phyloP scores from a whole-genome alignment of 306 rosid genomes.

The Sicyos edulis region DNA sequence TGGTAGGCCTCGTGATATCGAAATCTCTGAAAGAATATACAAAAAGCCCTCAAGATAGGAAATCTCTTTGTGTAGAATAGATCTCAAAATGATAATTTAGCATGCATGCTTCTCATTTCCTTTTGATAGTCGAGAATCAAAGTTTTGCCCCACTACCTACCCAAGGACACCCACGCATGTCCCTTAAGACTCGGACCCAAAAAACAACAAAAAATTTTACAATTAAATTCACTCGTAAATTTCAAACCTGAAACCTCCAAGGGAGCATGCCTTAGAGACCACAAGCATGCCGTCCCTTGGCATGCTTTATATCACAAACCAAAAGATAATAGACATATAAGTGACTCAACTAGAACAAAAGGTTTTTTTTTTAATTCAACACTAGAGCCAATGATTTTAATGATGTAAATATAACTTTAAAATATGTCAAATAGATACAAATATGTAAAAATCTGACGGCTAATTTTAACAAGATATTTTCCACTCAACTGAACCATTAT shows the following conservation, averaged over 20 bases:
- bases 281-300: no score
- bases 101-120: no score
- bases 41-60: conserved; percentile 6
- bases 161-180: no score
- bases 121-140: no score
- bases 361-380: background rate
- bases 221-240: no score
- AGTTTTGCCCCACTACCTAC: no score
- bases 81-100: conserved; percentile 3
- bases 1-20: conserved; percentile 74
- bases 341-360: background rate
- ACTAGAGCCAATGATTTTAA: background rate
- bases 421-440: background rate
- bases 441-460: background rate
- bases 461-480: background rate
- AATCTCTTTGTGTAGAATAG: background rate
- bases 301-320: background rate
- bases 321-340: background rate
- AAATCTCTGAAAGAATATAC: conserved; percentile 56
- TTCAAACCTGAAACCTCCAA: no score
- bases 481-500: background rate
- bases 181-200: no score
- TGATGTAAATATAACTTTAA: background rate
- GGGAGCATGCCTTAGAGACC: no score
- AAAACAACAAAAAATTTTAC: no score